Conservation (phyloP, 345 rosid genomes). For the Eucalyptus lansdowneana region DNA sequence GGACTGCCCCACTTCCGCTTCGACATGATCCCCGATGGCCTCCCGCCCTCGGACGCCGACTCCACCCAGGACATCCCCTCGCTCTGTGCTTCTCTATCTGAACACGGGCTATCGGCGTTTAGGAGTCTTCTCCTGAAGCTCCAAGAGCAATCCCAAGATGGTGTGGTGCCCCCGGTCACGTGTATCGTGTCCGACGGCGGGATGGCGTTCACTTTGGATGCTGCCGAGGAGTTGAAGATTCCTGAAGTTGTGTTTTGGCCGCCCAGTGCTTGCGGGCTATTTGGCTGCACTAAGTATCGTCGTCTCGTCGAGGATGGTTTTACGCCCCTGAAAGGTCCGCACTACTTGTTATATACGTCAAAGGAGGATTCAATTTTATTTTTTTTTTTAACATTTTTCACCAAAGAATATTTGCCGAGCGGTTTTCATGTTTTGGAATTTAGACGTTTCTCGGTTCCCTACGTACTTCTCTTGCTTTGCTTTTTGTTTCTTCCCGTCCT, state of each 20-base stretch:
- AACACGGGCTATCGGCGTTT: not conserved
- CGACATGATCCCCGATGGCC: constrained; percentile 15
- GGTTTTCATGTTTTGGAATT: too few species aligned
- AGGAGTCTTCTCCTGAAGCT: not conserved
- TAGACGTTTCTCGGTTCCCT: not conserved
- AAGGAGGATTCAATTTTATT: not conserved
- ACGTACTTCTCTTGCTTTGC: not conserved
- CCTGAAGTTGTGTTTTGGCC: constrained; percentile 3
- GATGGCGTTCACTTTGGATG: not conserved
- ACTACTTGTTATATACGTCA: not conserved
- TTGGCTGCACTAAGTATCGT: not conserved
- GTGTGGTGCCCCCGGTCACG: constrained; percentile 13
- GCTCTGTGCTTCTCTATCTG: not conserved
- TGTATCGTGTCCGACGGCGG: constrained; percentile 27
- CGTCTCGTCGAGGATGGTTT: not conserved
- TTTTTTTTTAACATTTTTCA: too few species aligned
- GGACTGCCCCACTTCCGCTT: constrained; percentile 13
- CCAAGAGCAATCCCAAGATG: not conserved
- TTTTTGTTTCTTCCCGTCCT: not conserved
- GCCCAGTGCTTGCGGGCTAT: not conserved
- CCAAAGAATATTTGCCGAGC: too few species aligned
- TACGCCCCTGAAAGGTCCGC: not conserved
- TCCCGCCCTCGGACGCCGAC: constrained; percentile 5
- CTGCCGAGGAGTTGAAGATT: constrained; percentile 5
- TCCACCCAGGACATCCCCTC: constrained; percentile 9